These are phyloP conservation scores for Cucurbita pepo DNA, from an alignment of 306 rosid genomes.

Conservation along the genomic window DNA sequence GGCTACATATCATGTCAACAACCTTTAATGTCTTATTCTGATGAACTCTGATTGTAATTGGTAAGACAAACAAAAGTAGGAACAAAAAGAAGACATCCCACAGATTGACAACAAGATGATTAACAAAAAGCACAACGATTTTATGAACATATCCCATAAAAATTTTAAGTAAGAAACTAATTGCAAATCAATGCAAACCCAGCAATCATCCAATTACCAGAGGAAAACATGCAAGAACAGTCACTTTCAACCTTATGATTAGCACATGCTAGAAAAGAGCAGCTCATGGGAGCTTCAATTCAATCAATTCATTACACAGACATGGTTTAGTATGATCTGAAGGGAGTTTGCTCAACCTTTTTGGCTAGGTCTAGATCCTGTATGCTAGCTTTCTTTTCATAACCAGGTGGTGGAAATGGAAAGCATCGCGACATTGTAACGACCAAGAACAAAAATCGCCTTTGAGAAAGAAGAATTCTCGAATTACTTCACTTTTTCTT, in stretches of 20 bases:
- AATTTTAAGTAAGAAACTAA: neutral
- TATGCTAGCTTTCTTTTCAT: constrained; percentile 58
- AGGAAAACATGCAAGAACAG: neutral
- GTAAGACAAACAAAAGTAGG: neutral
- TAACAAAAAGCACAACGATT: neutral
- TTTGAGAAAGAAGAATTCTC: constrained; percentile 16
- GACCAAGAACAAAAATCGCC: constrained; percentile 26
- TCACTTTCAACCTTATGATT: neutral
- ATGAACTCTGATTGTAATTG: neutral
- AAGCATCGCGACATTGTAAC: constrained; percentile 98
- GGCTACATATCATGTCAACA: neutral
- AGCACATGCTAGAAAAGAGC: neutral
- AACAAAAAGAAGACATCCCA: neutral
- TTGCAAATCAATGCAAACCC: neutral
- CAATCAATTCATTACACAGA: neutral
- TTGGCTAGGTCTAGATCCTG: constrained; percentile 46
- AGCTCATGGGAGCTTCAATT: neutral
- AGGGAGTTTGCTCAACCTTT: constrained; percentile 42
- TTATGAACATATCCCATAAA: neutral
- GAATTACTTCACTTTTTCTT: constrained; percentile 46
- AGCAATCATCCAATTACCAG: neutral
- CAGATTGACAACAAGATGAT: neutral
- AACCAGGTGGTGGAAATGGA: constrained; percentile 92
- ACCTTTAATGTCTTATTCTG: neutral
- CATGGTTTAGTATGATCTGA: constrained; percentile 3